Evolutionary conservation across 371 early-diverging fungal species (phyloP), one percentile per base, ranked within the genome.

Genomic region (Racocetra persica): DNA sequence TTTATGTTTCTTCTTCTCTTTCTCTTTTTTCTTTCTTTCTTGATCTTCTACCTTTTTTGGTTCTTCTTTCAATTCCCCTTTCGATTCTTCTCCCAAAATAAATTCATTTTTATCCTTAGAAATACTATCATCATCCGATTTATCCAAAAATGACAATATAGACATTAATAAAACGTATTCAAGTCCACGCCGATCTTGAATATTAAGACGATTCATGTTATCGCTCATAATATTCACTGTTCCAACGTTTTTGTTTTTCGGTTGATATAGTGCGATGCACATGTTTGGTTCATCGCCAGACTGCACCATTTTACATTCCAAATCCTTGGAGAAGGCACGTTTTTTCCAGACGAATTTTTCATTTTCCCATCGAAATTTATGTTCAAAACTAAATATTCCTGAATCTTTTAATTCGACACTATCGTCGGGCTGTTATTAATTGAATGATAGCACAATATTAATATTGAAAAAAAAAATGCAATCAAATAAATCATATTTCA

Each of bases 221-320:
- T 51, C 66, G 36, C 67, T 67, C 69, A 66, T 78, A 26, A 78
- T n/a, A 10, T 66, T 78, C 18, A 78, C 11, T 22, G 7, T 51
- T 22, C 79, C 79, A 22, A 78, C 66, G 1, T 24, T 51, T 1
- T 36, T 66, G 1, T n/a, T 26, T 75, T 75, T 75, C 18, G 38
- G 79, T 36, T 67, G 20, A 38, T 32, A 78, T 20, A 78, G 18
- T 49, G 69, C 38, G 20, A 78, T 45, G 7, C 67, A 32, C 16
- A 78, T 78, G 8, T 69, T 52, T 20, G 79, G 79, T 20, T 67
- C 79, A n/a, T 32, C 22, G 5, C 62, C 79, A 45, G 45, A 8
- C 8, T 63, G 79, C 10, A 78, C 41, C 67, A 78, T 52, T 78
- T 78, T 78, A 78, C 79, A 78, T 51, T 78, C 79, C 13, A 78